Evolutionary conservation across 2,329 filamentous ascomycete genomes (phyloP).

Genomic region (Ciborinia camelliae): DNA sequence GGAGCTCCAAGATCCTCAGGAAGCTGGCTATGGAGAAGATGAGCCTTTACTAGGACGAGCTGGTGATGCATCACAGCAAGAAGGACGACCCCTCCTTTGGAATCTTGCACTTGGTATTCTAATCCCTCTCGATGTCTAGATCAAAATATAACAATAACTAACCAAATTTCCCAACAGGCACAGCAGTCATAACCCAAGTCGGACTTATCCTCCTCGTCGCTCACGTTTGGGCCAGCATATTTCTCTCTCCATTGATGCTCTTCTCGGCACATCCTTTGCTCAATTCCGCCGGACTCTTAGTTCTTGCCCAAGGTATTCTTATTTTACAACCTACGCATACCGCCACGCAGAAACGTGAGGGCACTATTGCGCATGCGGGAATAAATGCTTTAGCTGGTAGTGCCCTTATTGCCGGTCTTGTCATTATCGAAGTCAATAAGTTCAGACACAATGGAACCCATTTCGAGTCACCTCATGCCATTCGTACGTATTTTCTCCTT

Average conservation of each 20-base stretch:
- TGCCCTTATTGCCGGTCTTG: slow-evolving; percentile 57
- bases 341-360: slow-evolving; percentile 64
- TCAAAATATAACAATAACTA: slow-evolving; percentile 2
- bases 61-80: slow-evolving; percentile 70
- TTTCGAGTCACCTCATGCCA: slow-evolving; percentile 77
- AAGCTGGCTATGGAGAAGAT: slow-evolving; percentile 48
- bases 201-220: slow-evolving; percentile 72
- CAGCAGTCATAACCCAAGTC: slow-evolving; percentile 74
- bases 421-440: slow-evolving; percentile 84
- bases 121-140: neutral
- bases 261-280: slow-evolving; percentile 87
- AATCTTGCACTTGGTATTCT: slow-evolving; percentile 71
- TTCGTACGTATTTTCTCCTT: slow-evolving; percentile 39
- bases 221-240: slow-evolving; percentile 74
- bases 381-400: slow-evolving; percentile 61
- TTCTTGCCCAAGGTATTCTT: slow-evolving; percentile 76
- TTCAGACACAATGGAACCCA: slow-evolving; percentile 61
- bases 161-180: slow-evolving; percentile 53
- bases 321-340: slow-evolving; percentile 85
- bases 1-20: slow-evolving; percentile 23
- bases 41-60: slow-evolving; percentile 68
- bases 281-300: slow-evolving; percentile 63
- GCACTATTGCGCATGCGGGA: slow-evolving; percentile 60
- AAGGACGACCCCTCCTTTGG: slow-evolving; percentile 58
- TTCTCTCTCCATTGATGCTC: slow-evolving; percentile 66